These are phyloP conservation scores for Chlorokybus atmophyticus DNA, from an alignment of 139 green algal species.

Conservation along the genomic window DNA sequence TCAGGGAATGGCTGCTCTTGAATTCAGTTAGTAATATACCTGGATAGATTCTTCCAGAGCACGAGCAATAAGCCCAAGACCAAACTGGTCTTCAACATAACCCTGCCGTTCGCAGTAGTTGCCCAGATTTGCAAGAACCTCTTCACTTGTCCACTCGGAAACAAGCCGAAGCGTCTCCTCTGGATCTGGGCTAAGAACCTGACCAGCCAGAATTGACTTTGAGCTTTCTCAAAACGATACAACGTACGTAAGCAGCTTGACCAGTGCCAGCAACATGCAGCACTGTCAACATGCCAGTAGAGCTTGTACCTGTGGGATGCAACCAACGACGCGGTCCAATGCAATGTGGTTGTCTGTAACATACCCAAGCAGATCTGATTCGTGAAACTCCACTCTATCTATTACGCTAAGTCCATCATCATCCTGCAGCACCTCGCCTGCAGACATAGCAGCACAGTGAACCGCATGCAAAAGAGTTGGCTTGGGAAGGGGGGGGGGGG, in stretches of 20 bases:
- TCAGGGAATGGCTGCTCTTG: no score
- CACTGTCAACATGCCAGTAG: no score
- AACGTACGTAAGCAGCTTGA: no score
- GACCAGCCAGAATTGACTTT: no score
- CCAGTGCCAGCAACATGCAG: no score
- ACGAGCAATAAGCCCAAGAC: slow-evolving; percentile 22
- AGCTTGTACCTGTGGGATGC: slow-evolving; percentile 23
- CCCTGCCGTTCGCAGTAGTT: slow-evolving; percentile 28
- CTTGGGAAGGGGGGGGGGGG: neutral
- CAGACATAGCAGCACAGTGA: no score
- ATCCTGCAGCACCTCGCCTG: no score
- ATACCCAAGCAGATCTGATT: slow-evolving; percentile 16
- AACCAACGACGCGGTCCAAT: slow-evolving; percentile 19
- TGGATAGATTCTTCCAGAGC: slow-evolving; percentile 20
- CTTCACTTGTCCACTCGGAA: slow-evolving; percentile 20
- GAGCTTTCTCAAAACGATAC: no score
- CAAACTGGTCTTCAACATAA: slow-evolving; percentile 30
- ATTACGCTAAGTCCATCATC: slow-evolving; percentile 5
- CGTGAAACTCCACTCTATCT: slow-evolving; percentile 27
- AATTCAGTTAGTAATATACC: slow-evolving; percentile 12
- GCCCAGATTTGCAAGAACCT: slow-evolving; percentile 22
- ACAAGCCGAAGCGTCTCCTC: slow-evolving; percentile 15
- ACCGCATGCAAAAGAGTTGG: no score
- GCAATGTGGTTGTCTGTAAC: slow-evolving; percentile 4
- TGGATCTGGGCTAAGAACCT: slow-evolving; percentile 24